Percentiles rank a stretch among this genome's conserved stretches.
Evolutionary conservation across 78 protist species (phyloP).

Genomic region (Planoprotostelium fungivorum): DNA sequence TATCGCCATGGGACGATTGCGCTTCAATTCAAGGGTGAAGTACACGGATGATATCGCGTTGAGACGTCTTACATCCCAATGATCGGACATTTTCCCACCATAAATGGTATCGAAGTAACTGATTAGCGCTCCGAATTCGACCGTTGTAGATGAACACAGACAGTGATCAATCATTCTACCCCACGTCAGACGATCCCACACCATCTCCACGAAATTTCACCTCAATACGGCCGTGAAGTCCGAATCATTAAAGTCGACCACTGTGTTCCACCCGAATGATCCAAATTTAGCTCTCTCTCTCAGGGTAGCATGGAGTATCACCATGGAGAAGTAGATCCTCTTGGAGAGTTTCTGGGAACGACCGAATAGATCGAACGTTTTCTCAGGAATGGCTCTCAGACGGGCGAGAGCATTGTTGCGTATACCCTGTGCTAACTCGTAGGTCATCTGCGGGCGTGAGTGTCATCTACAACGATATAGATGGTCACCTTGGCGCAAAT

Average conservation of each 20-base stretch:
- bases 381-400: background rate
- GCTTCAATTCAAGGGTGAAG: background rate
- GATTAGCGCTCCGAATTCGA: background rate
- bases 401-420: background rate
- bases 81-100: background rate
- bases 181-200: background rate
- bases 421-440: background rate
- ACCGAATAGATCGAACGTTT: background rate
- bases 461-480: background rate
- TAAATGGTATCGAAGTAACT: background rate
- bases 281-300: background rate
- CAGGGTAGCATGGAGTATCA: background rate
- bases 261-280: background rate
- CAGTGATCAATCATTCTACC: background rate
- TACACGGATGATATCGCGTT: background rate
- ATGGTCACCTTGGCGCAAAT: background rate
- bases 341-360: background rate
- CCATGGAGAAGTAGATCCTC: background rate
- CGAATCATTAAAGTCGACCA: background rate
- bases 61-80: background rate
- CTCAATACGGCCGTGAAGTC: background rate
- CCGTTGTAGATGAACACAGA: background rate
- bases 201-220: background rate
- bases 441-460: background rate
- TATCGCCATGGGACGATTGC: background rate